Conservation (phyloP, 768 basidiomycete genomes). For the Leccinellum rugosiceps region DNA sequence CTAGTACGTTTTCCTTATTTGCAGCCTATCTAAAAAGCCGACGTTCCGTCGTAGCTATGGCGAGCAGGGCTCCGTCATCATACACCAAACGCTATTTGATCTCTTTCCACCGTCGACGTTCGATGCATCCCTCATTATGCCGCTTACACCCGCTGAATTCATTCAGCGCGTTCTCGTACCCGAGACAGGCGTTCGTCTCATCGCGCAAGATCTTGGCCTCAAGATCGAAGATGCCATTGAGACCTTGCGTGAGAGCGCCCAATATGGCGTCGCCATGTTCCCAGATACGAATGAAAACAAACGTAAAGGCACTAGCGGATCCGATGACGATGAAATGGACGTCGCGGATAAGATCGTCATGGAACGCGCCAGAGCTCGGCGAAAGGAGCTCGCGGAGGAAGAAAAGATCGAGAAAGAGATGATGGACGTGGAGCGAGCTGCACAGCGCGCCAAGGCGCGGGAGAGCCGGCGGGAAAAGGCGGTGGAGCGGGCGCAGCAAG, state of each 20-base stretch:
- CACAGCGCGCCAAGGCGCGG: slow-evolving; percentile 19
- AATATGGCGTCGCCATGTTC: slow-evolving; percentile 85
- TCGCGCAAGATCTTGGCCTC: slow-evolving; percentile 67
- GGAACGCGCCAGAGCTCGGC: slow-evolving; percentile 40
- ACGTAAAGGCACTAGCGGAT: slow-evolving; percentile 35
- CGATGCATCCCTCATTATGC: slow-evolving; percentile 49
- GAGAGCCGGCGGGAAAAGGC: slow-evolving; percentile 22
- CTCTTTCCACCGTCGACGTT: slow-evolving; percentile 67
- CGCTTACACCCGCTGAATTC: slow-evolving; percentile 74
- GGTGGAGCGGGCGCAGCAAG: slow-evolving; percentile 18
- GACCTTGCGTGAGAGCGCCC: slow-evolving; percentile 70
- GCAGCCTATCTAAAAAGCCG: neutral
- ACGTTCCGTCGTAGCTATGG: slow-evolving; percentile 60
- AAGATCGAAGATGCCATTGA: slow-evolving; percentile 46
- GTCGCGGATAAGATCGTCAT: slow-evolving; percentile 42
- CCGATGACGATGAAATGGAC: slow-evolving; percentile 28
- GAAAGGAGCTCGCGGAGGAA: slow-evolving; percentile 41
- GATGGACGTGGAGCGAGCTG: slow-evolving; percentile 21
- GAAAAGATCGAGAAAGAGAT: slow-evolving; percentile 34
- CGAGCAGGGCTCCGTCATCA: slow-evolving; percentile 77
- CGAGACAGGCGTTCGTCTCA: slow-evolving; percentile 78
- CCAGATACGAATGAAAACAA: slow-evolving; percentile 42
- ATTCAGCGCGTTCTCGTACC: slow-evolving; percentile 86
- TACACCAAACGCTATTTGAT: slow-evolving; percentile 71
- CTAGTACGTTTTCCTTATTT: slow-evolving; percentile 58